Percentiles rank a stretch among this genome's conserved stretches.
Evolutionary conservation across 2,329 filamentous ascomycete genomes (phyloP).

Genomic region (Chrysoporthe deuterocubensis): DNA sequence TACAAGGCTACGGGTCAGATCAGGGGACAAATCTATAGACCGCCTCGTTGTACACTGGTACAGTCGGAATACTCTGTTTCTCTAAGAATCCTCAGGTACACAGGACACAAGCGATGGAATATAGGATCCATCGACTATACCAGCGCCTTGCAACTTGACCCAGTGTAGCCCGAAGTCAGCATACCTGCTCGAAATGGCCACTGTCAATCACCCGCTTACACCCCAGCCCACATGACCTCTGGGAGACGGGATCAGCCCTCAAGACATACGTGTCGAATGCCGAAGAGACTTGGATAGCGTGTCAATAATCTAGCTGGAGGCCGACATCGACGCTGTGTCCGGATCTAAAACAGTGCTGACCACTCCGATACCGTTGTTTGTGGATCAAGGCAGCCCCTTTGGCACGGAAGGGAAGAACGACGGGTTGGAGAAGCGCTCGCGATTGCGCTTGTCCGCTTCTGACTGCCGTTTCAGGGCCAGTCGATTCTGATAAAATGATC

Average conservation of each 20-base stretch:
- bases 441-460: constrained; percentile 80
- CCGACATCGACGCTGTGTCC: not conserved
- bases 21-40: constrained; percentile 1
- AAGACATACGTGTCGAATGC: not conserved
- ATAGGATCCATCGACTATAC: not conserved
- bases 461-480: constrained; percentile 76
- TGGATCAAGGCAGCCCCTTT: constrained; percentile 54
- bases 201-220: not conserved
- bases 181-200: not conserved
- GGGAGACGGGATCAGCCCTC: not conserved
- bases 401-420: constrained; percentile 86
- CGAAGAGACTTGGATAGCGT: no score
- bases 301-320: not conserved
- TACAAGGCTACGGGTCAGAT: constrained; percentile 1
- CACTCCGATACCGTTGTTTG: not conserved
- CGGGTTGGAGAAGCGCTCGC: constrained; percentile 78
- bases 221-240: constrained; percentile 8
- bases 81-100: not conserved
- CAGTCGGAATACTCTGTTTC: not conserved
- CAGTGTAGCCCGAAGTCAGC: not conserved
- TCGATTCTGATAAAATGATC: constrained; percentile 85
- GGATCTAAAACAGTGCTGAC: not conserved
- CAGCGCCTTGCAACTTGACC: not conserved
- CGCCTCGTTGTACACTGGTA: not conserved
- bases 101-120: not conserved